phyloP scores from a whole-genome alignment of 805 yeast species.

The Kluyveromyces wickerhamii region DNA sequence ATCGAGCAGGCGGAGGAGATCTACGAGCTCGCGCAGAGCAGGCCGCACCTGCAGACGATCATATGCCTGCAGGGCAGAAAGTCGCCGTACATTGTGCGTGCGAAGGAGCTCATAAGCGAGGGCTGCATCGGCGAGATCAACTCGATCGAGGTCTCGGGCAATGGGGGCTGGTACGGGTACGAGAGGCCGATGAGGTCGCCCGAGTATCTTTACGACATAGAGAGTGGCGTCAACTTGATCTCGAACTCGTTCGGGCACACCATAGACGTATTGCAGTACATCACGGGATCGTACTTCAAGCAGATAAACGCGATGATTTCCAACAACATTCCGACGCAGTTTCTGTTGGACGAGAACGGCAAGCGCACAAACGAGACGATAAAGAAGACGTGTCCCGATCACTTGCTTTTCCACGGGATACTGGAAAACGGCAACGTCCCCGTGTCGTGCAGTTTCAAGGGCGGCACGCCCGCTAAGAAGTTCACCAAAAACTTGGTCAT shows the following conservation, averaged over 20 bases:
- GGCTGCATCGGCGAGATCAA: conserved; percentile 27
- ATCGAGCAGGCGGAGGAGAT: conserved; percentile 22
- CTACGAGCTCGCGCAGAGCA: conserved; percentile 17
- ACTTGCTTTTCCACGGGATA: conserved; percentile 25
- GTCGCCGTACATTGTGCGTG: conserved; percentile 26
- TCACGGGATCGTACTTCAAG: conserved; percentile 25
- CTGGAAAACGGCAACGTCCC: conserved; percentile 24
- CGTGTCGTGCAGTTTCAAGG: conserved; percentile 25
- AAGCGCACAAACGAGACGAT: conserved; percentile 15
- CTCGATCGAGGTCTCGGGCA: conserved; percentile 25
- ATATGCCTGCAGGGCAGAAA: conserved; percentile 27
- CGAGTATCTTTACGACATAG: conserved; percentile 20
- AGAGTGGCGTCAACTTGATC: conserved; percentile 23
- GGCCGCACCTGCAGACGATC: conserved; percentile 22
- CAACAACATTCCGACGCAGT: conserved; percentile 25
- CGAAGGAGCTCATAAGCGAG: conserved; percentile 24
- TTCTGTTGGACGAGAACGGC: conserved; percentile 22
- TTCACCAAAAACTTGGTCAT: conserved; percentile 28
- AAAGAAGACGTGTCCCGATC: conserved; percentile 25
- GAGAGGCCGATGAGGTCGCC: conserved; percentile 24
- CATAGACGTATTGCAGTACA: conserved; percentile 25
- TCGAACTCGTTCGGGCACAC: conserved; percentile 27
- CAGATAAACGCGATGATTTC: conserved; percentile 24
- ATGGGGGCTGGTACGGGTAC: conserved; percentile 29
- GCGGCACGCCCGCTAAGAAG: conserved; percentile 28